A percentile compares a stretch with the other conserved stretches of the same genome.
Conservation (phyloP, 257 asterid species). For the Nicotiana paniculata region DNA sequence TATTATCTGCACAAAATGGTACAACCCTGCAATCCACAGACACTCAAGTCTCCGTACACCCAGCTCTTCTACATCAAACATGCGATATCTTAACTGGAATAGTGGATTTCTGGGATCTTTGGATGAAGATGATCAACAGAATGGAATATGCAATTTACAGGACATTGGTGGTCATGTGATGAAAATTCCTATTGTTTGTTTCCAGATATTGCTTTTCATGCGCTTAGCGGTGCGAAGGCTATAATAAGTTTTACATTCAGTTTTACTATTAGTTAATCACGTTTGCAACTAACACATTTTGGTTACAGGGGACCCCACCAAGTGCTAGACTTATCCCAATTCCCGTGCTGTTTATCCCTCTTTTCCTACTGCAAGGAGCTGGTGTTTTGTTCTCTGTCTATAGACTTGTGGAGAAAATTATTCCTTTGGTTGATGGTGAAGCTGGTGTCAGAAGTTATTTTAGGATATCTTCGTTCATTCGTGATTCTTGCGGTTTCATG, state of each 20-base stretch:
- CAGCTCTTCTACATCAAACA: slow-evolving; percentile 47
- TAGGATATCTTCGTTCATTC: slow-evolving; percentile 48
- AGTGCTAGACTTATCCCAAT: slow-evolving; percentile 61
- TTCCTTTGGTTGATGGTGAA: slow-evolving; percentile 27
- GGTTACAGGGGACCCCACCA: slow-evolving; percentile 80
- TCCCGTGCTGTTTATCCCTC: slow-evolving; percentile 72
- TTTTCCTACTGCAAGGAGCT: slow-evolving; percentile 84
- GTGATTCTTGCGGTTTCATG: slow-evolving; percentile 67
- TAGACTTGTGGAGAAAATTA: slow-evolving; percentile 52
- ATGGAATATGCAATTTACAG: slow-evolving; percentile 63
- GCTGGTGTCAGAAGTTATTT: slow-evolving; percentile 44
- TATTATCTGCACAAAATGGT: slow-evolving; percentile 92
- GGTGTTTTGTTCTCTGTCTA: slow-evolving; percentile 66
- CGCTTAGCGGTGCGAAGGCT: slow-evolving; percentile 61
- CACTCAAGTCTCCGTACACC: slow-evolving; percentile 38
- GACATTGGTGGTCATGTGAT: slow-evolving; percentile 94
- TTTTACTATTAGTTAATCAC: neutral
- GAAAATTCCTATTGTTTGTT: slow-evolving; percentile 75
- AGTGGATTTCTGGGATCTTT: slow-evolving; percentile 44
- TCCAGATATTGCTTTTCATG: slow-evolving; percentile 83
- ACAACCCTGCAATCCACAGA: slow-evolving; percentile 90
- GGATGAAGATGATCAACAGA: slow-evolving; percentile 56
- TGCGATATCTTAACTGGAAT: slow-evolving; percentile 45
- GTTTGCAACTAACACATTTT: slow-evolving; percentile 7
- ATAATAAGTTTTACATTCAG: slow-evolving; percentile 4